phyloP scores from a whole-genome alignment of 768 basidiomycete species.

The Tylopilus sp. region DNA sequence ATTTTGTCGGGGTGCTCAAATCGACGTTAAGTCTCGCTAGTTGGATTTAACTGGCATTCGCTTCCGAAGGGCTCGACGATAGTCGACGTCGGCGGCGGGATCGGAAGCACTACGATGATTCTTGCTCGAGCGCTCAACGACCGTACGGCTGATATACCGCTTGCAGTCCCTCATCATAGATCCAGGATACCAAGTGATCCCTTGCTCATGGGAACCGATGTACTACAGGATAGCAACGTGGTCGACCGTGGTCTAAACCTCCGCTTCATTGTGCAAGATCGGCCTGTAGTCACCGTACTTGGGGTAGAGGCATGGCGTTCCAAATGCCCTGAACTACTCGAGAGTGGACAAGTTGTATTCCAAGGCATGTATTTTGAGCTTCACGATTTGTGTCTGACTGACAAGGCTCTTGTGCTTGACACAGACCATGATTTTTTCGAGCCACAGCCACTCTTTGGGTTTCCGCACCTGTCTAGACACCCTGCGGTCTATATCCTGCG shows the following conservation, averaged over 20 bases:
- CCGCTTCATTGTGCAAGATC: constrained; percentile 55
- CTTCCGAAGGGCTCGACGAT: constrained; percentile 49
- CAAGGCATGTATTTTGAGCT: constrained; percentile 35
- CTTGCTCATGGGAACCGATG: background rate
- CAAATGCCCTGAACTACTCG: constrained; percentile 56
- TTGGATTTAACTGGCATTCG: constrained; percentile 58
- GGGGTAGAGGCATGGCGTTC: constrained; percentile 56
- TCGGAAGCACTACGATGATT: constrained; percentile 49
- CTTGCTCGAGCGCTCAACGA: constrained; percentile 38
- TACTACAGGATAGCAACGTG: constrained; percentile 12
- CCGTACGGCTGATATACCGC: background rate
- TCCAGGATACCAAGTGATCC: constrained; percentile 1
- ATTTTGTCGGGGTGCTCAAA: background rate
- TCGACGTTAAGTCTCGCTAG: background rate
- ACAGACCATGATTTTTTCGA: constrained; percentile 78
- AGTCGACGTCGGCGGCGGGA: constrained; percentile 70
- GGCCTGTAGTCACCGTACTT: constrained; percentile 49
- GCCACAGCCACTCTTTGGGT: constrained; percentile 45
- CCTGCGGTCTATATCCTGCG: constrained; percentile 69
- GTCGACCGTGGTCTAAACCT: constrained; percentile 35
- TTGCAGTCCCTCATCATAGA: background rate
- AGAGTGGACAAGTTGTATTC: constrained; percentile 49
- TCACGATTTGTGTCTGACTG: background rate
- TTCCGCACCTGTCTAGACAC: constrained; percentile 27
- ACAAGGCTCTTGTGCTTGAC: background rate